Evolutionary conservation across 2,329 filamentous ascomycete genomes (phyloP), one percentile per base, ranked within the genome.

Genomic region (Calonectria multiphialidica): DNA sequence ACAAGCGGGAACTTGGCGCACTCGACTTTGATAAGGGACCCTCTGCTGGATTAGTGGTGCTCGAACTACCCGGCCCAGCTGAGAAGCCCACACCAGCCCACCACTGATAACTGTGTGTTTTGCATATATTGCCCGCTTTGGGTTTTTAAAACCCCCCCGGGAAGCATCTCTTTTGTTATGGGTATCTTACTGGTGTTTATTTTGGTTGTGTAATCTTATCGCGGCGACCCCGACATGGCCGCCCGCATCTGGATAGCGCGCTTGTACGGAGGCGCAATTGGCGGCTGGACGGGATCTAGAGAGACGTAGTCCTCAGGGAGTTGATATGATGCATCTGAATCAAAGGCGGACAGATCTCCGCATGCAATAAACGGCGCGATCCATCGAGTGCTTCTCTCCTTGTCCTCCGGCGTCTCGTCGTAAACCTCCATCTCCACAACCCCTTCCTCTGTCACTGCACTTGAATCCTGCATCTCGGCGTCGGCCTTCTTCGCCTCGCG

Each of bases 341-440:
- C 97, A 86, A 96, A 99, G 13, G 95, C 93, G 28, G 95, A 97
- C 66, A 99, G 88, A 84, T 99, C 97, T 55, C 97, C 97, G 82
- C 97, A 99, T n/a, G 97, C 96, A 79, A 99, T 90, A 82, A 99
- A 99, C 0, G 96, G 95, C 4, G 96, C 95, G 77, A 98, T 96
- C 95, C 96, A 98, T 63, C 93, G 87, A 83, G 72, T 91, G 88
- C 63, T 84, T 76, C 71, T 74, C 61, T 78, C 76, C 47, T 72
- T 79, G 59, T 79, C 76, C 62, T 77, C 79, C 2, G 72, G 71
- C n/a, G 68, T 70, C 50, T 79, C 83, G 75, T 87, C 89, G 80
- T 91, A 88, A n/a, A 88, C 80, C 82, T 87, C 79, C 82, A 88
- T 78, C 82, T 90, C 83, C 84, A 87, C 76, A 75, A 89, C 76